A percentile compares a stretch with the other conserved stretches of the same genome.
Evolutionary conservation across 139 green algal species (phyloP).

Genomic region (Coelastrella sp.): DNA sequence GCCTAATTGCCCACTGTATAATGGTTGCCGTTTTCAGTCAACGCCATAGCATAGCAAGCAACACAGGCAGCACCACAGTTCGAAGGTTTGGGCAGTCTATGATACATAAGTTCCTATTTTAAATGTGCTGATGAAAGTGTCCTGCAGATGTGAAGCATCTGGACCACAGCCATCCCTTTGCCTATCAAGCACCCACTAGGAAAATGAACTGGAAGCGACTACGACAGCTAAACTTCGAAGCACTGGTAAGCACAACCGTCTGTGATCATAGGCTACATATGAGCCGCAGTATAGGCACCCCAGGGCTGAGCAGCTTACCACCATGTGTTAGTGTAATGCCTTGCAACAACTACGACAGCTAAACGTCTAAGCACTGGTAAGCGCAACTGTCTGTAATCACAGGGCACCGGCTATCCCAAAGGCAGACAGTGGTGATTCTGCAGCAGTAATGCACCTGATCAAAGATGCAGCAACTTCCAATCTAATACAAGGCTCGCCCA

Average conservation of each 20-base stretch:
- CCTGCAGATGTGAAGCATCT: conserved; percentile 8
- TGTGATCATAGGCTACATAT: too few species aligned
- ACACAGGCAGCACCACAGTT: background rate
- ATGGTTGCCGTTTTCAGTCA: too few species aligned
- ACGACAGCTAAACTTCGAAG: background rate
- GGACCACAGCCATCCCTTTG: conserved; percentile 8
- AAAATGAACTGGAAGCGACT: conserved; percentile 33
- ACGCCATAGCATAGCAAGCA: too few species aligned
- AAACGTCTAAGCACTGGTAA: background rate
- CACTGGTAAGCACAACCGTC: background rate
- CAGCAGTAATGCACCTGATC: conserved; percentile 15
- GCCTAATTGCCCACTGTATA: too few species aligned
- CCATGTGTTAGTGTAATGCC: background rate
- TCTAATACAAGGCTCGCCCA: background rate
- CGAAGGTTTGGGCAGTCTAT: background rate
- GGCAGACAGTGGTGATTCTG: background rate
- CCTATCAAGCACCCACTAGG: background rate
- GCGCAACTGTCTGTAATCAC: background rate
- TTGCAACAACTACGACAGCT: conserved; percentile 8
- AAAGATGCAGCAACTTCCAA: conserved; percentile 25
- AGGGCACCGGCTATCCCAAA: too few species aligned
- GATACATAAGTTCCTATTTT: background rate
- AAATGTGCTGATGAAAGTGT: background rate
- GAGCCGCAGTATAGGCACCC: too few species aligned
- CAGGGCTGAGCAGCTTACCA: too few species aligned